A percentile compares a stretch with the other conserved stretches of the same genome.
These are phyloP conservation scores for Leccinum subtestaceum DNA, from an alignment of 768 basidiomycete species.

Conservation along the genomic window DNA sequence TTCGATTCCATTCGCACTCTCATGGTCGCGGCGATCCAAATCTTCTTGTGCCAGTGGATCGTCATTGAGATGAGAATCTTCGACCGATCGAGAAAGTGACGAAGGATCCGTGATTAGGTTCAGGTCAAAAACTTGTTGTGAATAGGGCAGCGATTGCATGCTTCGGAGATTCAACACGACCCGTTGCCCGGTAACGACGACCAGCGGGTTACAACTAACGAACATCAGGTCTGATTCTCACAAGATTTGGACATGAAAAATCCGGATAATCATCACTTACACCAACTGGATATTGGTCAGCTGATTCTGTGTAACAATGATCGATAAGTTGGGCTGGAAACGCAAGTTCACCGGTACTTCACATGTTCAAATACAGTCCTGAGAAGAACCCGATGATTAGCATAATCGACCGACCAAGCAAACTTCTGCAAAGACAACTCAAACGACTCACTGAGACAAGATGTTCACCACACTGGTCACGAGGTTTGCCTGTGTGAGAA, in stretches of 20 bases:
- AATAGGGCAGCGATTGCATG: background rate
- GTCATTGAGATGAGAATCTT: background rate
- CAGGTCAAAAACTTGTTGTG: background rate
- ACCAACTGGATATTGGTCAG: background rate
- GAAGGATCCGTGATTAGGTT: background rate
- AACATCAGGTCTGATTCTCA: background rate
- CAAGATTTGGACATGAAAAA: background rate
- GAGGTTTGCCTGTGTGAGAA: background rate
- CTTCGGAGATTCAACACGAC: constrained; percentile 16
- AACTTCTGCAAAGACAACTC: background rate
- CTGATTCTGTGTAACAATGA: background rate
- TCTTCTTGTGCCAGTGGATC: background rate
- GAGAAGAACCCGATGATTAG: background rate
- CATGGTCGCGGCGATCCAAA: background rate
- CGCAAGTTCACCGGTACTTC: background rate
- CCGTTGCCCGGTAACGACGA: constrained; percentile 16
- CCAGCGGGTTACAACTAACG: constrained; percentile 7
- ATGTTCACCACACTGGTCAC: background rate
- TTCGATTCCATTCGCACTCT: background rate
- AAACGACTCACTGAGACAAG: constrained; percentile 5
- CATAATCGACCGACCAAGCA: background rate
- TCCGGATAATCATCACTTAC: background rate
- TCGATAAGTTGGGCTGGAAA: background rate
- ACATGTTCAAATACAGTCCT: background rate
- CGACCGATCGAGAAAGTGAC: background rate